These are phyloP conservation scores for Colletotrichum sp. DNA, from an alignment of 2,329 filamentous ascomycete genomes.

Conservation along the genomic window DNA sequence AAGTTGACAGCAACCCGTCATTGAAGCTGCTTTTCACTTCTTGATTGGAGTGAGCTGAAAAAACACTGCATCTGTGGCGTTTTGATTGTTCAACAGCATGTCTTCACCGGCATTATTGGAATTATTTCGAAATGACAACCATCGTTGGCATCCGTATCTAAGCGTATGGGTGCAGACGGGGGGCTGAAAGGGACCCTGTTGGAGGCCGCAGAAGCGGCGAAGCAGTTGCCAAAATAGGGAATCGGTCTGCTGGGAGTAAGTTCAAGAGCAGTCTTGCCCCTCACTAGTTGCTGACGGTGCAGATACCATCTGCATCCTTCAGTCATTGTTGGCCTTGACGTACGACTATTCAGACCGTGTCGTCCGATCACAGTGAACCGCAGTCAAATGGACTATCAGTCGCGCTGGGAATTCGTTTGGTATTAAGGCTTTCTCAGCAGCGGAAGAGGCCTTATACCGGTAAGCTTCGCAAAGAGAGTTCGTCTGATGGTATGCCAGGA, in stretches of 20 bases:
- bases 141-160: neutral
- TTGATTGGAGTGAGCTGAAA: neutral
- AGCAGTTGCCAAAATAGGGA: neutral
- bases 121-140: neutral
- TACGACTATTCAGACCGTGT: neutral
- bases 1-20: neutral
- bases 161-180: neutral
- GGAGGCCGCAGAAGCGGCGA: neutral
- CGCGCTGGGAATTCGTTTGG: neutral
- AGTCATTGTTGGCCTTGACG: neutral
- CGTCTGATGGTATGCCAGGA: neutral
- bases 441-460: neutral
- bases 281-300: neutral
- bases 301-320: neutral
- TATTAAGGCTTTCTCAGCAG: neutral
- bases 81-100: neutral
- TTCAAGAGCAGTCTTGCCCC: neutral
- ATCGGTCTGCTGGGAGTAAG: neutral
- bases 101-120: neutral
- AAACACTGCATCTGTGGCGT: neutral
- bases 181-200: neutral
- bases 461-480: neutral
- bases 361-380: neutral
- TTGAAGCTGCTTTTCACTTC: neutral
- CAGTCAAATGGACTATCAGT: neutral